These are phyloP conservation scores for Escovopsis weberi DNA, from an alignment of 2,329 filamentous ascomycete species.

Conservation along the genomic window DNA sequence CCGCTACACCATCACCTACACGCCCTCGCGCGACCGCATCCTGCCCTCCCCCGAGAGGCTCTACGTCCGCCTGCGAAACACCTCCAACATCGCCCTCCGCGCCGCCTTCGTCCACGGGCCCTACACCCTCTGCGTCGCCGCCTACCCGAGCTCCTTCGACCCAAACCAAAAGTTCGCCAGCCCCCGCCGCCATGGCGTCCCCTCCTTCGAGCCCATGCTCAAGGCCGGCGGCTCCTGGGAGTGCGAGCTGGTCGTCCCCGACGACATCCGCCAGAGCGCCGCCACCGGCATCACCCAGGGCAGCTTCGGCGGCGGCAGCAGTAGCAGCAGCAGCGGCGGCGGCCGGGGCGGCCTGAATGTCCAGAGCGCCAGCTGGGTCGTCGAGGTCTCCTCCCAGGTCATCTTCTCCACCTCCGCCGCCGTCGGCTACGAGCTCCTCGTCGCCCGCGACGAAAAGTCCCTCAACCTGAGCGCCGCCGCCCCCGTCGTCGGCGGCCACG, in stretches of 20 bases:
- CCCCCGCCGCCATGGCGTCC: slow-evolving; percentile 56
- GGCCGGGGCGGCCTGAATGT: slow-evolving; percentile 25
- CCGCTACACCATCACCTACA: slow-evolving; percentile 85
- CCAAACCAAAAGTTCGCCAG: slow-evolving; percentile 66
- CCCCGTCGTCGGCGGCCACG: slow-evolving; percentile 29
- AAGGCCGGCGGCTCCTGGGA: slow-evolving; percentile 86
- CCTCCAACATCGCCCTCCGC: slow-evolving; percentile 74
- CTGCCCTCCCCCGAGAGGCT: slow-evolving; percentile 71
- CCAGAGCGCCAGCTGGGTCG: slow-evolving; percentile 64
- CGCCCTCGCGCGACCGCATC: slow-evolving; percentile 75
- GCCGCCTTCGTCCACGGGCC: slow-evolving; percentile 94
- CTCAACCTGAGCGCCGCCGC: slow-evolving; percentile 46
- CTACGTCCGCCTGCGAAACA: slow-evolving; percentile 81
- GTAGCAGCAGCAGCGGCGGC: no score
- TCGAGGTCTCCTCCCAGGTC: slow-evolving; percentile 85
- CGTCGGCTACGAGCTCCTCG: slow-evolving; percentile 74
- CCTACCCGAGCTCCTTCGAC: slow-evolving; percentile 71
- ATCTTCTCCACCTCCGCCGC: slow-evolving; percentile 82
- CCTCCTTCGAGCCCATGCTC: slow-evolving; percentile 90
- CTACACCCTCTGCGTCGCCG: slow-evolving; percentile 77
- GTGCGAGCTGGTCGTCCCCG: slow-evolving; percentile 65
- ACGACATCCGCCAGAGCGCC: slow-evolving; percentile 56
- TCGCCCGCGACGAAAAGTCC: slow-evolving; percentile 76
- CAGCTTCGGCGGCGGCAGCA: slow-evolving; percentile 28
- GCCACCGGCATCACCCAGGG: slow-evolving; percentile 28